Evolutionary conservation across 495 filamentous ascomycete species (phyloP).

Genomic region (Xylona heveae): DNA sequence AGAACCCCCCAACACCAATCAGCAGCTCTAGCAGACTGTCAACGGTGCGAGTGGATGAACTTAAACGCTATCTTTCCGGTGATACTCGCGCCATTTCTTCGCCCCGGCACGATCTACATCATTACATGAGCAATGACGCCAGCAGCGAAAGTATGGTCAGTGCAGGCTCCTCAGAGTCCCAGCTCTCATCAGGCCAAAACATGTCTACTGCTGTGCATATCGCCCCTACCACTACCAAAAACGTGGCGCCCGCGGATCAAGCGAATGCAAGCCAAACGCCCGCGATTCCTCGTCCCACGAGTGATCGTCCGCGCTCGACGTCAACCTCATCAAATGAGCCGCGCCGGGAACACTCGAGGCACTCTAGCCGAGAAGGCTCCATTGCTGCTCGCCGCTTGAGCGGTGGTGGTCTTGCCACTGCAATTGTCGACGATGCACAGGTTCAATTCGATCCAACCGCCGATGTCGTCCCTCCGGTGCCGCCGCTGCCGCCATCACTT

Average conservation of each 20-base stretch:
- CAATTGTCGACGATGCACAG: too few relatives aligned
- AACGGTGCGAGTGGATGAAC: conserved; percentile 68
- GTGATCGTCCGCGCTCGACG: too few relatives aligned
- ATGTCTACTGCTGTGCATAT: neutral
- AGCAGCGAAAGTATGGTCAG: conserved; percentile 37
- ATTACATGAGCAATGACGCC: conserved; percentile 20
- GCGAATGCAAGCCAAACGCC: too few relatives aligned
- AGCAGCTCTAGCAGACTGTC: conserved; percentile 37
- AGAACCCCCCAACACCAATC: conserved; percentile 25
- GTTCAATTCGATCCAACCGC: too few relatives aligned
- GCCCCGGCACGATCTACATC: too few relatives aligned
- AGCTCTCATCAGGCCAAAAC: conserved; percentile 28
- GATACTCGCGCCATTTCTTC: too few relatives aligned
- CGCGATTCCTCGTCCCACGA: too few relatives aligned
- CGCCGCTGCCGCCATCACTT: neutral
- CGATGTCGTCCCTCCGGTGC: conserved; percentile 1
- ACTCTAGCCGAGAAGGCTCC: neutral
- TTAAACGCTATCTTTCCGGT: conserved; percentile 51
- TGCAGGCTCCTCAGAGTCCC: conserved; percentile 29
- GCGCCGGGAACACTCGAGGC: neutral
- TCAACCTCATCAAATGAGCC: too few relatives aligned
- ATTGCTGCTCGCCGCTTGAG: too few relatives aligned
- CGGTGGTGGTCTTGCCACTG: too few relatives aligned
- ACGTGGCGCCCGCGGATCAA: neutral
- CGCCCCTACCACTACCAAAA: neutral